Percentiles rank a stretch among this genome's conserved stretches.
phyloP scores from a whole-genome alignment of 1,284 basidiomycete species.

The Apiotrichum brassicae region DNA sequence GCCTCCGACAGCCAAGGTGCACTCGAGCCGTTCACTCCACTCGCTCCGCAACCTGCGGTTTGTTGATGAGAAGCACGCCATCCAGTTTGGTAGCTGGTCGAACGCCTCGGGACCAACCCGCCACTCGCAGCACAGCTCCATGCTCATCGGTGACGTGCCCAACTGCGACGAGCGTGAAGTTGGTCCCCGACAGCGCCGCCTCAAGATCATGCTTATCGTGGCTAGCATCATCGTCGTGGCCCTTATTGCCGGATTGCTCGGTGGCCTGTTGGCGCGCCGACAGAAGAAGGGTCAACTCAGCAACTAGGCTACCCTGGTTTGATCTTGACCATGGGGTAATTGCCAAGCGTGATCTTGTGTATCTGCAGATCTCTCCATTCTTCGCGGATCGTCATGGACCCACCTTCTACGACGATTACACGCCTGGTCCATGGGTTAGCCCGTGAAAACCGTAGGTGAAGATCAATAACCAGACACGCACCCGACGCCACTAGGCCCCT shows the following conservation, averaged over 20 bases:
- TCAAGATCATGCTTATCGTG: slow-evolving; percentile 7
- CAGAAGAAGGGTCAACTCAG: no score
- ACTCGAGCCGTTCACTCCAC: not conserved
- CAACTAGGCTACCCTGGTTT: no score
- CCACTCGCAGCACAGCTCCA: not conserved
- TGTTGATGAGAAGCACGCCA: slow-evolving; percentile 4
- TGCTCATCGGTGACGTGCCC: slow-evolving; percentile 13
- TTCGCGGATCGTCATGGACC: no score
- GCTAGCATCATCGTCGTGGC: slow-evolving; percentile 16
- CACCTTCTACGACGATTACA: no score
- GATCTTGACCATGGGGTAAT: no score
- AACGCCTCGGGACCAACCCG: slow-evolving; percentile 11
- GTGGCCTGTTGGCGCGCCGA: slow-evolving; percentile 20
- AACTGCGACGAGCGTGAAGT: slow-evolving; percentile 4
- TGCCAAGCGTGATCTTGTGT: no score
- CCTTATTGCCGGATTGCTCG: slow-evolving; percentile 26
- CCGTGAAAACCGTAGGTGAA: no score
- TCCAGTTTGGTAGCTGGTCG: slow-evolving; percentile 5
- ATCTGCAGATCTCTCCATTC: no score
- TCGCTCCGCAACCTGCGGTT: slow-evolving; percentile 6
- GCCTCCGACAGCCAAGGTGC: not conserved
- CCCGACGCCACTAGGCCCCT: no score
- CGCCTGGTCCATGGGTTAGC: no score
- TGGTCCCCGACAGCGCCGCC: not conserved
- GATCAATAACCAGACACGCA: no score